phyloP scores from a whole-genome alignment of 208 protist species.

The Trypanosoma conorhini region DNA sequence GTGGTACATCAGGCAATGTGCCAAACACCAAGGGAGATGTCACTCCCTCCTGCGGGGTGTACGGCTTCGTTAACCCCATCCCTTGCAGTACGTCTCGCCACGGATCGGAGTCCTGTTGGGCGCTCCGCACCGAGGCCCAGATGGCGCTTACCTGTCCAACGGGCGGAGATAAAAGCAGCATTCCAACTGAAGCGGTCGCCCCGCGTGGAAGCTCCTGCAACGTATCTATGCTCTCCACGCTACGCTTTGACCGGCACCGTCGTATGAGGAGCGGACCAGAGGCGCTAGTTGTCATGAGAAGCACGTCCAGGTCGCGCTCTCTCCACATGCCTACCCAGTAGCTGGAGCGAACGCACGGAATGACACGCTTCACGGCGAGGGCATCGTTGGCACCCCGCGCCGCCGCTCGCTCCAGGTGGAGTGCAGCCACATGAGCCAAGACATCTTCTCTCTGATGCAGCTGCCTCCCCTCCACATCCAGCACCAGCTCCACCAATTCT shows the following conservation, averaged over 20 bases:
- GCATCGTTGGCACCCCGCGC: constrained; percentile 17
- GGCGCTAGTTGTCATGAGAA: constrained; percentile 67
- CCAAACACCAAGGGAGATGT: neutral
- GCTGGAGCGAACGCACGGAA: constrained; percentile 75
- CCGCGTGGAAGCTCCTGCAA: constrained; percentile 56
- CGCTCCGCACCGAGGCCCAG: neutral
- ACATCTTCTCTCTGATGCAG: constrained; percentile 68
- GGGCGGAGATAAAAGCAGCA: constrained; percentile 53
- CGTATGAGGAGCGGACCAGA: constrained; percentile 65
- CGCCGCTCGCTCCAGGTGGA: constrained; percentile 1
- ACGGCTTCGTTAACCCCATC: neutral
- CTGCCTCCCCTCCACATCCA: constrained; percentile 71
- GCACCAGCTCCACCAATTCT: constrained; percentile 76
- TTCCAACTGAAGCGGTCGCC: constrained; percentile 42
- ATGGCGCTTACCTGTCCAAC: constrained; percentile 18
- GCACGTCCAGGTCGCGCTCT: constrained; percentile 63
- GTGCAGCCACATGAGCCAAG: constrained; percentile 46
- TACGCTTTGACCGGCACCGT: constrained; percentile 60
- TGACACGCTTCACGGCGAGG: constrained; percentile 70
- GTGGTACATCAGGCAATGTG: neutral
- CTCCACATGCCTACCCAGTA: constrained; percentile 73
- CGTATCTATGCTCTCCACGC: constrained; percentile 68
- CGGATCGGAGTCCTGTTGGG: neutral
- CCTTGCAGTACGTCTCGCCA: constrained; percentile 15
- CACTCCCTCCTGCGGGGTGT: neutral